These are phyloP conservation scores for Stachybotrys chlorohalonatus DNA, from an alignment of 2,329 filamentous ascomycete genomes.

Conservation along the genomic window DNA sequence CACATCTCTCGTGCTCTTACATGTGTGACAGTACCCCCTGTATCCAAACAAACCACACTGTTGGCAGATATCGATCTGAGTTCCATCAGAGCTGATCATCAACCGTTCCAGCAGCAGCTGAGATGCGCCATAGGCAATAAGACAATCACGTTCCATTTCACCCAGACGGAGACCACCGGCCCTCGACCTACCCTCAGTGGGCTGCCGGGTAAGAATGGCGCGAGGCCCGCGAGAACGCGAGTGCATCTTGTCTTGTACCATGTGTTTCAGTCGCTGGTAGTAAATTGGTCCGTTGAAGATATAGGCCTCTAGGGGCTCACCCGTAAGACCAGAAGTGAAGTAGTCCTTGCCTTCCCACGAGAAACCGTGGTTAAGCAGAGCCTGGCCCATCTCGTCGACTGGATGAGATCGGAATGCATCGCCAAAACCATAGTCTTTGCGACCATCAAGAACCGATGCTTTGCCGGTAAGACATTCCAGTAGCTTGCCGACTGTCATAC, in stretches of 20 bases:
- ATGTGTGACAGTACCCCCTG: slow-evolving; percentile 88
- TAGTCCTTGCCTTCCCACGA: slow-evolving; percentile 97
- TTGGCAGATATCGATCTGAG: slow-evolving; percentile 89
- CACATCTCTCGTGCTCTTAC: slow-evolving; percentile 74
- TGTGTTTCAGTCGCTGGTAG: slow-evolving; percentile 99
- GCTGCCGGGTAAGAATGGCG: slow-evolving; percentile 88
- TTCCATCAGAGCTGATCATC: slow-evolving; percentile 89
- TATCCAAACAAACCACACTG: slow-evolving; percentile 92
- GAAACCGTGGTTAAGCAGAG: slow-evolving; percentile 82
- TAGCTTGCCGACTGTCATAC: slow-evolving; percentile 98
- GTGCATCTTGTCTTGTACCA: slow-evolving; percentile 99
- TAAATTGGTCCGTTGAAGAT: slow-evolving; percentile 99
- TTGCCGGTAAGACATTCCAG: slow-evolving; percentile 92
- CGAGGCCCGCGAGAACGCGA: slow-evolving; percentile 82
- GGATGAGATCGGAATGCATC: slow-evolving; percentile 77
- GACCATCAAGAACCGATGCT: slow-evolving; percentile 77
- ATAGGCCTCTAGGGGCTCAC: slow-evolving; percentile 87
- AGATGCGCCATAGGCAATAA: slow-evolving; percentile 93
- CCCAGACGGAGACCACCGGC: slow-evolving; percentile 88
- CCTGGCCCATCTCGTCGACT: slow-evolving; percentile 80
- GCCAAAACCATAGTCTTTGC: slow-evolving; percentile 74
- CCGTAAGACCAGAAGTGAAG: slow-evolving; percentile 89
- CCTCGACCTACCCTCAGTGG: slow-evolving; percentile 87
- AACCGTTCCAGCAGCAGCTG: slow-evolving; percentile 87
- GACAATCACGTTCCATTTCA: slow-evolving; percentile 97